These are phyloP conservation scores for Domatiomyces globalis DNA, from an alignment of 2,329 filamentous ascomycete species.

Conservation along the genomic window DNA sequence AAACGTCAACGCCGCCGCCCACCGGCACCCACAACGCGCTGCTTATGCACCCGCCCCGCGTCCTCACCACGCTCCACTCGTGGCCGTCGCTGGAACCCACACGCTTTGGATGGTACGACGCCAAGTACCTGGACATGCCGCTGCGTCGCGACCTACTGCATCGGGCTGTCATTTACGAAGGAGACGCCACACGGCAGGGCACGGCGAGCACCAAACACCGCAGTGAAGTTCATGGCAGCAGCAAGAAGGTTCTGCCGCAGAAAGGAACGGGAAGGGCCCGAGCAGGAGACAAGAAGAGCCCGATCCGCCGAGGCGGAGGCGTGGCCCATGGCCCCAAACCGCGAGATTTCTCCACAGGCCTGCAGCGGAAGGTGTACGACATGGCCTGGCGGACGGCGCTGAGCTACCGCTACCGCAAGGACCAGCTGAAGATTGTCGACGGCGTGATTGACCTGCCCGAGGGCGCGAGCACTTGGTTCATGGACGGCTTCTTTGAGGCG, in stretches of 20 bases:
- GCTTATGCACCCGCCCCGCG: conserved; percentile 38
- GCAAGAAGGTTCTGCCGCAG: conserved; percentile 67
- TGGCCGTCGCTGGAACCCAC: conserved; percentile 83
- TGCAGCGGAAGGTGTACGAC: conserved; percentile 86
- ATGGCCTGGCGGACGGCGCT: conserved; percentile 88
- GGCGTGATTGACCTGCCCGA: conserved; percentile 56
- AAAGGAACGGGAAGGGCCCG: conserved; percentile 76
- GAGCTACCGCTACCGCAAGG: conserved; percentile 75
- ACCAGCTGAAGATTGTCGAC: conserved; percentile 75
- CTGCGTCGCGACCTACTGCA: conserved; percentile 85
- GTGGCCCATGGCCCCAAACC: conserved; percentile 83
- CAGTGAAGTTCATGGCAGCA: conserved; percentile 68
- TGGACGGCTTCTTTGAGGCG: conserved; percentile 52
- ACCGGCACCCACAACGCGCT: conserved; percentile 19
- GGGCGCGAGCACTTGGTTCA: conserved; percentile 39
- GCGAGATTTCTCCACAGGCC: conserved; percentile 70
- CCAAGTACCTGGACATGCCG: conserved; percentile 73
- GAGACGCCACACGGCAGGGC: conserved; percentile 72
- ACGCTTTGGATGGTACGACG: conserved; percentile 61
- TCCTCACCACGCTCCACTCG: conserved; percentile 72
- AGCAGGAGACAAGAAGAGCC: conserved; percentile 65
- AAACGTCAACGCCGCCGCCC: conserved; percentile 10
- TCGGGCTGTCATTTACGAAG: conserved; percentile 82
- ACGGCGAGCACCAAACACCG: conserved; percentile 73
- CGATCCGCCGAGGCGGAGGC: conserved; percentile 70